Base-by-base conservation (phyloP, 2,329 filamentous ascomycete species). In the Incumbomyces lentus region DNA sequence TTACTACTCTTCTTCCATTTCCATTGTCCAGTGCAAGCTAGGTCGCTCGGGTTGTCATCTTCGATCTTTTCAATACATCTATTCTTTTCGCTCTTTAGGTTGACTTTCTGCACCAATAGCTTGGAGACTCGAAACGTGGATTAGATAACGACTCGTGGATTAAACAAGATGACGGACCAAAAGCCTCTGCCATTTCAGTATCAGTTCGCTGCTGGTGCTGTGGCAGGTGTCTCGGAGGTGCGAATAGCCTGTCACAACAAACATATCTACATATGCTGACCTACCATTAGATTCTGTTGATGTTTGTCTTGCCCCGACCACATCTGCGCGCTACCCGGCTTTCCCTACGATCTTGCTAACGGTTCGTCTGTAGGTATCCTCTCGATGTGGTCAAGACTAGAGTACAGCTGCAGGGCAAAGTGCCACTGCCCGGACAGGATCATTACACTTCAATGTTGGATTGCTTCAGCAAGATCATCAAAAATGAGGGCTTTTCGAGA, bases 331-430 rank as follows among this genome's bases (percentile, higher is more conserved):
- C n/a, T 22, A 4, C 13, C 5, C 8, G 5, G 22, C 22, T 26
- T 35, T 37, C n/a, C 16, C 11, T n/a, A 12, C 33, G 8, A 17
- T 30, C 18, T 17, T 30, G 26, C 46, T 46, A 29, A 40, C 49
- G 40, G 35, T 52, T 40, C 52, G 40, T 47, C 46, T 39, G 19
- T 64, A 95, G 89, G 92, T 98, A 98, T 74, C 92, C 92, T 58
- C 76, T 98, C 66, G 92, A 98, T 67, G 92, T 98, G 49, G 87
- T 96, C 68, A 96, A 96, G 78, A 96, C 92, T 55, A 78, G 90
- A 82, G 84, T 94, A 65, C 89, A 95, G 69, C 75, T 95, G 48
- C 89, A 95, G 71, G 84, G 84, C 45, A 83, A 82, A 60, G 76
- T 73, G 56, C 78, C 74, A 36, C 71, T 74, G 17, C 58, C 65